Evolutionary conservation across 2,329 filamentous ascomycete genomes (phyloP).

Genomic region (Trichophyton mentagrophytes): DNA sequence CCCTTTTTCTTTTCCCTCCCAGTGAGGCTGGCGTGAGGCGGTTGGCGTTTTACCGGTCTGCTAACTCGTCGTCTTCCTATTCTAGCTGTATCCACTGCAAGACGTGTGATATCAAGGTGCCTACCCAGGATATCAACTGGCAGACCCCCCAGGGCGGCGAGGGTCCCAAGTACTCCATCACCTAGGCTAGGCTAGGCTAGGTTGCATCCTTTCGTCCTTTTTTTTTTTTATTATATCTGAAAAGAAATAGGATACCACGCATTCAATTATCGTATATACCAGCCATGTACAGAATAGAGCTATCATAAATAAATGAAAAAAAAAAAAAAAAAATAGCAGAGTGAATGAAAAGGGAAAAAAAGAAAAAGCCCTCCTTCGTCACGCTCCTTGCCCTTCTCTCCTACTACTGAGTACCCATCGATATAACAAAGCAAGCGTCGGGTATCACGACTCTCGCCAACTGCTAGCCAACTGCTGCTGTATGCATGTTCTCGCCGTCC

Average conservation of each 20-base stretch:
- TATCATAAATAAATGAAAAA: background rate
- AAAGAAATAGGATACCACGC: background rate
- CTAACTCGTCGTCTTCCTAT: background rate
- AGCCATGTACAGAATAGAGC: constrained; percentile 3
- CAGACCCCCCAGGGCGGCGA: constrained; percentile 86
- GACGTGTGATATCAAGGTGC: constrained; percentile 98
- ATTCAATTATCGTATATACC: background rate
- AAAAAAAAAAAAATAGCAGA: background rate
- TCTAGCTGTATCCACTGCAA: constrained; percentile 95
- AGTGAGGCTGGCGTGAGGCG: background rate
- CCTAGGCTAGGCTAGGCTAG: constrained; percentile 21
- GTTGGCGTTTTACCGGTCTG: background rate
- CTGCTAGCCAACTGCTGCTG: background rate
- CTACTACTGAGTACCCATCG: background rate
- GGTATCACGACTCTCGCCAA: background rate
- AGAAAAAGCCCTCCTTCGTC: background rate
- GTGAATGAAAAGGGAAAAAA: background rate
- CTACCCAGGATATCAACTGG: constrained; percentile 95
- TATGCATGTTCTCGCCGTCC: background rate
- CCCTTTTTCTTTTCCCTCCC: background rate
- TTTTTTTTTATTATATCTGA: background rate
- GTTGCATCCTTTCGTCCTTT: background rate
- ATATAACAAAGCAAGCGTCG: background rate
- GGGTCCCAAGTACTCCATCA: constrained; percentile 53
- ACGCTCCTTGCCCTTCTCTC: background rate